These are phyloP conservation scores for Pseudopyrenochaeta lycopersici DNA, from an alignment of 2,329 filamentous ascomycete genomes.

Conservation along the genomic window DNA sequence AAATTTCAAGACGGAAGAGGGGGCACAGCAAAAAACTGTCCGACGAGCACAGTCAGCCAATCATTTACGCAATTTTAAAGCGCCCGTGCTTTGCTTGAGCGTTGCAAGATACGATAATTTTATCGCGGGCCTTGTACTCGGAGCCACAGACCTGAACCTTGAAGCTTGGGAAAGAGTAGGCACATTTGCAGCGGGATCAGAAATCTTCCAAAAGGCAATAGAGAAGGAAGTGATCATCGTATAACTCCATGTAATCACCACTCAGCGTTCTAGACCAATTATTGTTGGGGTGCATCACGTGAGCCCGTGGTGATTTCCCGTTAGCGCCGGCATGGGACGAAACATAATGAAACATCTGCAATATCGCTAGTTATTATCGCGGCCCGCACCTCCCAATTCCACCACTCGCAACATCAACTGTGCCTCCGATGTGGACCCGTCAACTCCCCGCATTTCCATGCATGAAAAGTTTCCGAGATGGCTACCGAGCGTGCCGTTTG, in stretches of 20 bases:
- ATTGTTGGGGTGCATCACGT: constrained; percentile 14
- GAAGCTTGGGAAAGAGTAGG: constrained; percentile 37
- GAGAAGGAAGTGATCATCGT: constrained; percentile 31
- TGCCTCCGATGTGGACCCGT: constrained; percentile 15
- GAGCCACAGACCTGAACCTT: constrained; percentile 15
- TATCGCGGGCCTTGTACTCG: constrained; percentile 41
- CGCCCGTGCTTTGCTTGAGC: constrained; percentile 36
- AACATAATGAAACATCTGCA: constrained; percentile 36
- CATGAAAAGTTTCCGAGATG: constrained; percentile 25
- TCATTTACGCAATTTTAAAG: constrained; percentile 23
- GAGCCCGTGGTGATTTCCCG: constrained; percentile 17
- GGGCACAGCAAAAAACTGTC: constrained; percentile 17
- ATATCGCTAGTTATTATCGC: constrained; percentile 26
- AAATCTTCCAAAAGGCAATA: constrained; percentile 27
- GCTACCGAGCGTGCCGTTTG: constrained; percentile 18
- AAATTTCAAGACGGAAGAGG: constrained; percentile 4
- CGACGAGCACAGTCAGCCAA: constrained; percentile 31
- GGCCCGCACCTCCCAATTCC: constrained; percentile 19
- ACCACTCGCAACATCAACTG: constrained; percentile 23
- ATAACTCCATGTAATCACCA: constrained; percentile 8
- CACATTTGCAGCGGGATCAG: constrained; percentile 37
- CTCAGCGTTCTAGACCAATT: constrained; percentile 15
- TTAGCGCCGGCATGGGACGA: constrained; percentile 31
- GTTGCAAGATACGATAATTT: constrained; percentile 35
- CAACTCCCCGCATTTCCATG: constrained; percentile 22